Evolutionary conservation across 1,284 basidiomycete genomes (phyloP), one percentile per base, ranked within the genome.

Genomic region (Tylopilus sp.): DNA sequence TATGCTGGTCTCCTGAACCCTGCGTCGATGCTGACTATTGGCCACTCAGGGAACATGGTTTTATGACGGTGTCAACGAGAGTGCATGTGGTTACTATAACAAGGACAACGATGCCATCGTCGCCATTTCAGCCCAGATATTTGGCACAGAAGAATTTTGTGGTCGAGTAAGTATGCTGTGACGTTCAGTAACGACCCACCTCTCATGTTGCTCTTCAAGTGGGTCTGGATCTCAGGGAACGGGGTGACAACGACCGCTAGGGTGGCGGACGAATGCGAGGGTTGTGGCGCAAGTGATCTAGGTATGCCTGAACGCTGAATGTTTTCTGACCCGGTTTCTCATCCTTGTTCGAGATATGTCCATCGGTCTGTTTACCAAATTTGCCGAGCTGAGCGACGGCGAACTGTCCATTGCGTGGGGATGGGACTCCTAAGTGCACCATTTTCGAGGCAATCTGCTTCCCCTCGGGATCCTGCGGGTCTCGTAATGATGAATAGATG

Each of bases 311-410:
- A 1, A 26, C 23, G n/a, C 35, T 13, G 11, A 6, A 25, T 36
- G 16, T 34, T 41, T 25, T 25, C 4, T 3, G 36, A 13, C 6
- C 2, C 29, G 25, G 19, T 50, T 21, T 49, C 55, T 55, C 6
- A 55, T 48, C 31, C 9, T 10, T 38, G 16, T 46, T 36, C 18
- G 55, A 82, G 82, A 84, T 59, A 73, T 84, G 74, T 82, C 81
- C 18, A 71, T 73, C 9, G 65, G 68, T 8, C 52, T 77, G 15
- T 81, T 80, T 65, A 1, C 73, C 52, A 37, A 73, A 47, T 54
- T 83, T 19, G 74, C 66, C 15, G 19, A 56, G 2, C 69, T 78
- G 29, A 54, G 44, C 44, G 56, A 57, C 23, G 82, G 81, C 13
- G 68, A 69, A n/a, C 55, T 84, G 19, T 35, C 49, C n/a, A 66